Evolutionary conservation across 192 early-diverging fungal genomes (phyloP), one percentile per base, ranked within the genome.

Genomic region (Entomortierella lignicola): DNA sequence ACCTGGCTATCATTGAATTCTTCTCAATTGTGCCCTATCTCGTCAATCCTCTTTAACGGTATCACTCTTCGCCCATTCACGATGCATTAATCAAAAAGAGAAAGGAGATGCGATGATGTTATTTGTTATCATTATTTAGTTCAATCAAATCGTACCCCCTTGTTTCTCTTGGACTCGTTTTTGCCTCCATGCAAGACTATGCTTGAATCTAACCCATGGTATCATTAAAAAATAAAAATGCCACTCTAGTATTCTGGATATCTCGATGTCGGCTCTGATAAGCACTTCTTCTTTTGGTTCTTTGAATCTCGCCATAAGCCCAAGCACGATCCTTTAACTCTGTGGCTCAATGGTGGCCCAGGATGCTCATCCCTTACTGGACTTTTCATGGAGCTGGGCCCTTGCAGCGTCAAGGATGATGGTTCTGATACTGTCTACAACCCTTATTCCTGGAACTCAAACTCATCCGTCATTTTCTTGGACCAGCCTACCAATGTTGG

Each of bases 201-300:
- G n/a, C n/a, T n/a, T n/a, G n/a, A n/a, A n/a, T n/a, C n/a, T n/a
- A n/a, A n/a, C n/a, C n/a, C n/a, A n/a, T n/a, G n/a, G n/a, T 42
- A 42, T 10, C 39, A 13, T 10, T 10, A 42, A 42, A 42, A 42
- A 42, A 42, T 10, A 10, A 10, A 10, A 10, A 42, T 11, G 15
- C 15, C 44, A 47, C 15, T 15, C 17, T 82, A 89, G 89, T 94
- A 93, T 82, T 92, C 91, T 60, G 93, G 92, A 32, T 93, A 95
- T 71, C 81, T 95, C 29, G 91, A 93, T 65, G 79, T 71, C 39
- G 90, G 81, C 39, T 81, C 73, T n/a, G 87, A 91, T 60, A 88
- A 92, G 42, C 93, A 96, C 81, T 96, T 95, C 72, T 96, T 95
- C 86, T 96, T 95, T 81, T 96, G 94, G 93, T 98, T 99, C 89